These are phyloP conservation scores for Draba incana DNA, from an alignment of 345 rosid species.

Conservation along the genomic window DNA sequence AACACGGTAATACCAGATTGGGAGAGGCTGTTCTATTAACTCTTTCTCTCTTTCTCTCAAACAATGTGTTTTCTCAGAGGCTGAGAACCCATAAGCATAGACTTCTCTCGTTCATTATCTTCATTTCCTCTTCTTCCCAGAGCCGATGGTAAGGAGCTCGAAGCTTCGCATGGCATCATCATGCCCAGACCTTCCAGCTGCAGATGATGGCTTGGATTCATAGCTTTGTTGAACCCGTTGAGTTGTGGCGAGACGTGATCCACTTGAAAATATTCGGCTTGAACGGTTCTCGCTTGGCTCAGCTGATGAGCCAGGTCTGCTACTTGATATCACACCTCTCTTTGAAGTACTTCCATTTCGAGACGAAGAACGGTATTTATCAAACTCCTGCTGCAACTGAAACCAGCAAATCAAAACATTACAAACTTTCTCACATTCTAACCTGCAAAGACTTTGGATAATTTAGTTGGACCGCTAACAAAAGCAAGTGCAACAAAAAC, in stretches of 20 bases:
- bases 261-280: constrained; percentile 66
- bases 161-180: constrained; percentile 76
- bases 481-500: constrained; percentile 28
- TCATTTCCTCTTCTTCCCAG: constrained; percentile 58
- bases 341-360: constrained; percentile 74
- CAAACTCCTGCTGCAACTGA: constrained; percentile 65
- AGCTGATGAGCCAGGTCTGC: constrained; percentile 72
- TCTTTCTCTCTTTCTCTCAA: constrained; percentile 18
- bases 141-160: constrained; percentile 69
- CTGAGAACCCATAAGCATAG: constrained; percentile 8
- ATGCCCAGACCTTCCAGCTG: constrained; percentile 57
- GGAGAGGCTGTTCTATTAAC: constrained; percentile 2
- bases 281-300: constrained; percentile 72
- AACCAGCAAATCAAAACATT: constrained; percentile 22
- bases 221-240: constrained; percentile 67
- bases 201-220: constrained; percentile 65
- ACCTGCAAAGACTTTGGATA: constrained; percentile 1
- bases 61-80: constrained; percentile 6
- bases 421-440: constrained; percentile 21
- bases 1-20: constrained; percentile 6
- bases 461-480: background rate
- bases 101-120: constrained; percentile 21
- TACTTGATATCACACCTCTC: constrained; percentile 63
- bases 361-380: constrained; percentile 58
- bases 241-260: constrained; percentile 59